Base-by-base conservation (phyloP, 1,284 basidiomycete species). In the Cryptococcus floricola region DNA sequence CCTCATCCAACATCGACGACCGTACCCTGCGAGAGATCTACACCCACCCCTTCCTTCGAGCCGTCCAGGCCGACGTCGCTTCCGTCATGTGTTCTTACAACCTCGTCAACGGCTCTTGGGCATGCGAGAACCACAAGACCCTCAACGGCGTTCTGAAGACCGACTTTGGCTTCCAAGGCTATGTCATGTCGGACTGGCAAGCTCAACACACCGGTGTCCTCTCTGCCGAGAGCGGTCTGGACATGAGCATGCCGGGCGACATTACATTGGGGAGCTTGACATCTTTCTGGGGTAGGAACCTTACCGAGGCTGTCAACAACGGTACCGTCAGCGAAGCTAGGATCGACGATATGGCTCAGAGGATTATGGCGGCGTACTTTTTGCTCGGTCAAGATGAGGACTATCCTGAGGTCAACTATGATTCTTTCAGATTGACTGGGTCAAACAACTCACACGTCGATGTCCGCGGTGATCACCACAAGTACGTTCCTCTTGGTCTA, bases 141-240 rank as follows among this genome's bases (percentile, higher is more conserved):
- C 73, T 88, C 58, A 89, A 88, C 69, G 83, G 82, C 16, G 77
- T 87, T 23, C 75, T 89, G 51, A 89, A 89, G 76, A 80, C 80
- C n/a, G 87, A 90, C 71, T 80, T 84, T 54, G 87, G 85, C 3
- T 92, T 90, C 81, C 85, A 86, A 72, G 89, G 89, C 25, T 87
- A 81, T 63, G 78, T 85, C 51, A 79, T 83, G 75, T 81, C 79
- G 56, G 88, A 89, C 73, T 90, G 88, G 88, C 68, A 70, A 42
- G 86, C 83, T 0, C 80, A 79, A 82, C 3, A 81, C 83, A 62
- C 81, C 79, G 63, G 86, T 25, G 67, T 74, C 23, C 31, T 79
- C 23, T 80, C 83, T 0, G 82, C 62, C 28, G 68, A 82, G 58
- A 76, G 78, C 14, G 89, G 89, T 18, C 78, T 91, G 19, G 89